phyloP scores from a whole-genome alignment of 116 monocot species.

The Posidonia oceanica region DNA sequence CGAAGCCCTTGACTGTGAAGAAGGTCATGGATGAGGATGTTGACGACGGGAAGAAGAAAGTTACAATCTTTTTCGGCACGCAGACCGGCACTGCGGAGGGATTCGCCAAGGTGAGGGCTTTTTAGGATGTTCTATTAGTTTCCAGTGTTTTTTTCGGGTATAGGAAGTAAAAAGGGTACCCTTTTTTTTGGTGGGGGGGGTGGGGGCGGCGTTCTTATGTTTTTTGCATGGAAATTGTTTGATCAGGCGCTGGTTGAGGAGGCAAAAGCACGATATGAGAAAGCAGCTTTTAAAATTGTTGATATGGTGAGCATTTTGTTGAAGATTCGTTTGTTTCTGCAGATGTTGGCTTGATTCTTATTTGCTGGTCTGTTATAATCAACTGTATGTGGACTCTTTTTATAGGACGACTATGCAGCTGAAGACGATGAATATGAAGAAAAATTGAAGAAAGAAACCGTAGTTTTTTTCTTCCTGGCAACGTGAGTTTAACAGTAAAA shows the following conservation, averaged over 20 bases:
- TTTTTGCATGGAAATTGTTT: not conserved
- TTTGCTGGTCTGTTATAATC: not conserved
- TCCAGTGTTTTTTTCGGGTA: not conserved
- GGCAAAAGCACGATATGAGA: constrained; percentile 76
- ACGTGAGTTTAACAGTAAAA: constrained; percentile 43
- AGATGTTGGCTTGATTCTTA: not conserved
- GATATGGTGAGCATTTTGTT: constrained; percentile 56
- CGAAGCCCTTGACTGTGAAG: constrained; percentile 18
- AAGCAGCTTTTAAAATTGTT: constrained; percentile 62
- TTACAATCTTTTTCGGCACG: constrained; percentile 82
- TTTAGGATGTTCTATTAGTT: not conserved
- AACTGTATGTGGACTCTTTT: not conserved
- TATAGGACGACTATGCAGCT: constrained; percentile 83
- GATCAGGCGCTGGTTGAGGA: constrained; percentile 55
- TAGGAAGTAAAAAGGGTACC: not conserved
- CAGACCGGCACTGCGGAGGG: constrained; percentile 95
- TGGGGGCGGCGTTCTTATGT: too few relatives aligned
- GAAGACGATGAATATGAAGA: constrained; percentile 88
- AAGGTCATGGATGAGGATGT: constrained; percentile 15
- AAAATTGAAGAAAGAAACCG: constrained; percentile 76
- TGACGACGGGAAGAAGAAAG: constrained; percentile 72
- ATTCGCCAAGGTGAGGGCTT: constrained; percentile 63
- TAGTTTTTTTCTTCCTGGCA: constrained; percentile 70
- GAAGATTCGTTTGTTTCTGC: not conserved
- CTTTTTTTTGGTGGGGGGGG: not conserved